These are phyloP conservation scores for Cymbidium sinense DNA, from an alignment of 106 monocot species.

Conservation along the genomic window DNA sequence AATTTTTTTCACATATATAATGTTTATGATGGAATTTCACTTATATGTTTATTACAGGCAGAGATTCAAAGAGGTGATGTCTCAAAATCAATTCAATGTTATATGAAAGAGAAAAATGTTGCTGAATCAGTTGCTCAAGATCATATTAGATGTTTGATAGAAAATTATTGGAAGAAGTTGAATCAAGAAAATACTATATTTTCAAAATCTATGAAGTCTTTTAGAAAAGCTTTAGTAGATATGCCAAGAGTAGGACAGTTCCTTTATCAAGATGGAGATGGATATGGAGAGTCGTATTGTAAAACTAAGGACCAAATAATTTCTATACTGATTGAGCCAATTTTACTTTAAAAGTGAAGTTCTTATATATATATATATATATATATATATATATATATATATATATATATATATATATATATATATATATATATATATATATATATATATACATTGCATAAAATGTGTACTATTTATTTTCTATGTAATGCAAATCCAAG, in stretches of 20 bases:
- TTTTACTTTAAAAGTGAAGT: neutral
- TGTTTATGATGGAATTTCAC: neutral
- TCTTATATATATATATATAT: too few species aligned
- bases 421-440: too few species aligned
- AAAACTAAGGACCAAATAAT: neutral
- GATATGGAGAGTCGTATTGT: neutral
- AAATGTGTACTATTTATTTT: too few species aligned
- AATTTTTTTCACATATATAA: neutral
- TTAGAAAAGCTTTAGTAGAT: neutral
- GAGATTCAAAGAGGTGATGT: constrained; percentile 17
- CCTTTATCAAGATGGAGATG: constrained; percentile 13
- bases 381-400: too few species aligned
- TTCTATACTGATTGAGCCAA: neutral
- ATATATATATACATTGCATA: too few species aligned
- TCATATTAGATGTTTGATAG: constrained; percentile 7
- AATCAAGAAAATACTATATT: neutral
- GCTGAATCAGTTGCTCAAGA: constrained; percentile 12
- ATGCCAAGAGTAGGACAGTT: constrained; percentile 1
- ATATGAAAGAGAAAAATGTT: constrained; percentile 22
- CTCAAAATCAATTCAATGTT: constrained; percentile 19
- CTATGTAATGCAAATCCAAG: too few species aligned
- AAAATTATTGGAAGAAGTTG: neutral
- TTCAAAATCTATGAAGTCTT: neutral
- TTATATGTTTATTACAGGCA: neutral
- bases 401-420: too few species aligned